phyloP scores from a whole-genome alignment of 495 filamentous ascomycete genomes.

The Penicillium bovifimosum region DNA sequence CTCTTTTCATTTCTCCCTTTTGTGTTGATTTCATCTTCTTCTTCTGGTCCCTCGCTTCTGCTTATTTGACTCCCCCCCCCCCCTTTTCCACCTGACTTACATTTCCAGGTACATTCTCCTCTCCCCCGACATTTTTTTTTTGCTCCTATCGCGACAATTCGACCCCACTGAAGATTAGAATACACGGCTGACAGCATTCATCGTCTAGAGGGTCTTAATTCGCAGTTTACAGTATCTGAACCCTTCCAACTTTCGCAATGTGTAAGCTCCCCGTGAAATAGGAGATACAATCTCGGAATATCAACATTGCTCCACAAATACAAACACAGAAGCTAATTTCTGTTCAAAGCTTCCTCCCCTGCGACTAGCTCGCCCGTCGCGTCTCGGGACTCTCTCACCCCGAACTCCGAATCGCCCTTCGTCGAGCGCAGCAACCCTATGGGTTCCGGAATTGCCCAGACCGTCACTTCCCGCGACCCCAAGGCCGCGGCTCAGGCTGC shows the following conservation, averaged over 20 bases:
- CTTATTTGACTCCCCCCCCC: not conserved
- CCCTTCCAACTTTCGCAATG: constrained; percentile 31
- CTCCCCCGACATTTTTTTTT: constrained; percentile 11
- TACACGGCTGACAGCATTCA: constrained; percentile 1
- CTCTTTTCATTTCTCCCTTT: constrained; percentile 14
- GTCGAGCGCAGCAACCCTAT: constrained; percentile 58
- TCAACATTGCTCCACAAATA: not conserved
- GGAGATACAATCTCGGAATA: constrained; percentile 10
- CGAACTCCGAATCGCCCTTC: constrained; percentile 49
- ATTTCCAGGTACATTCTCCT: constrained; percentile 17
- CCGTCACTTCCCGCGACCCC: constrained; percentile 75
- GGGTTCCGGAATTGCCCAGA: constrained; percentile 57
- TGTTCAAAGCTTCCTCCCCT: constrained; percentile 36
- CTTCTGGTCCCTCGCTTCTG: constrained; percentile 8
- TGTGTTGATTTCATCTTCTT: constrained; percentile 22
- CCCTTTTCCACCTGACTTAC: constrained; percentile 3
- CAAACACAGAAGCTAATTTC: constrained; percentile 25
- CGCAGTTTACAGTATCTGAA: not conserved
- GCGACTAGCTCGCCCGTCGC: constrained; percentile 36
- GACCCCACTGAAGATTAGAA: constrained; percentile 10
- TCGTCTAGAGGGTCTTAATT: constrained; percentile 30
- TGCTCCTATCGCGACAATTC: constrained; percentile 5
- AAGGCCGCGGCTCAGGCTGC: constrained; percentile 72
- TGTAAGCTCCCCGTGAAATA: constrained; percentile 33
- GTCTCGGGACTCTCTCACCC: constrained; percentile 31